Evolutionary conservation across 768 basidiomycete species (phyloP).

Genomic region (Trametes coccinea): DNA sequence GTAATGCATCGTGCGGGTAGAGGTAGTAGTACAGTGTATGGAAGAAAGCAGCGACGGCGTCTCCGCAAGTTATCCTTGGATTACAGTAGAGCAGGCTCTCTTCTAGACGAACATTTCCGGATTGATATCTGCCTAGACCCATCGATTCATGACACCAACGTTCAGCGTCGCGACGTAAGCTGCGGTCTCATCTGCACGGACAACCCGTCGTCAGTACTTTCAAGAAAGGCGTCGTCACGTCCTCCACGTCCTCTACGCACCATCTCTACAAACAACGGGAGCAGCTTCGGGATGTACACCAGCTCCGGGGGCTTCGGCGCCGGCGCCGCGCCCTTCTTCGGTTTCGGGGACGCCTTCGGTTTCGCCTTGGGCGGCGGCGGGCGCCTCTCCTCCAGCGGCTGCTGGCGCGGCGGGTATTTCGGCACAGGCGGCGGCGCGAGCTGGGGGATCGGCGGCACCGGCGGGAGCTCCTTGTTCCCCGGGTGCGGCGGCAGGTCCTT

Average conservation of each 20-base stretch:
- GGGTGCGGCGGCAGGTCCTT: slow-evolving; percentile 31
- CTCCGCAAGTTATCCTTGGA: slow-evolving; percentile 5
- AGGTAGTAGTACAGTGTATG: slow-evolving; percentile 15
- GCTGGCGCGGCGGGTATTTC: slow-evolving; percentile 19
- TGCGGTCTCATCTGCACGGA: slow-evolving; percentile 39
- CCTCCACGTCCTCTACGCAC: slow-evolving; percentile 44
- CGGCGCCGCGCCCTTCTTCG: slow-evolving; percentile 45
- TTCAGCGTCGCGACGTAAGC: slow-evolving; percentile 36
- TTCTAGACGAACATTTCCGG: neutral
- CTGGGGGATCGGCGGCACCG: slow-evolving; percentile 30
- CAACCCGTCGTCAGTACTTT: neutral
- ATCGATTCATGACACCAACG: neutral
- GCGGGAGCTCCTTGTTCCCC: slow-evolving; percentile 46
- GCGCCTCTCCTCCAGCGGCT: slow-evolving; percentile 2
- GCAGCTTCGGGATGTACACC: slow-evolving; percentile 70
- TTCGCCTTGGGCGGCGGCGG: slow-evolving; percentile 11
- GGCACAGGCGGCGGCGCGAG: slow-evolving; percentile 26
- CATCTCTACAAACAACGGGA: slow-evolving; percentile 92
- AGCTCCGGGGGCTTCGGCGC: slow-evolving; percentile 74
- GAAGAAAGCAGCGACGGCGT: neutral
- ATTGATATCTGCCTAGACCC: neutral
- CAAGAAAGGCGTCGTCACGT: neutral
- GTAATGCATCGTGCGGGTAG: neutral
- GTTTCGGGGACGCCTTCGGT: slow-evolving; percentile 22
- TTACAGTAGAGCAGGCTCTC: slow-evolving; percentile 16